A percentile compares a stretch with the other conserved stretches of the same genome.
Evolutionary conservation across 2,329 filamentous ascomycete genomes (phyloP).

Genomic region (Salinomyces thailandicus): DNA sequence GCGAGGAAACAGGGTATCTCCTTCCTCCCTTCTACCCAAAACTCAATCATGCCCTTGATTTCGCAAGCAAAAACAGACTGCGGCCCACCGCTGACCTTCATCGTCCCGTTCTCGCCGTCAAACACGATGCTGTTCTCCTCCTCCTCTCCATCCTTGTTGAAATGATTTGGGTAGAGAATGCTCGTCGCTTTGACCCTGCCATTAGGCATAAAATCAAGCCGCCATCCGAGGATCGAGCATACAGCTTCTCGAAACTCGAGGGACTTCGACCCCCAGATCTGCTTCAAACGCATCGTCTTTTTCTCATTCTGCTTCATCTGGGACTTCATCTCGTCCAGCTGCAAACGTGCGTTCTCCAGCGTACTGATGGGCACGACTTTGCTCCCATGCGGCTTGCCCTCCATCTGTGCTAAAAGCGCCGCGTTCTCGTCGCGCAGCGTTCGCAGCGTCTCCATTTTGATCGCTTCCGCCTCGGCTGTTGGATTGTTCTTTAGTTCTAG

Average conservation of each 20-base stretch:
- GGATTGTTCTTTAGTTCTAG: slow-evolving; percentile 86
- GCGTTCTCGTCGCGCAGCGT: slow-evolving; percentile 74
- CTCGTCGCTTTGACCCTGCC: slow-evolving; percentile 87
- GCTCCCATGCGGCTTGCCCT: slow-evolving; percentile 33
- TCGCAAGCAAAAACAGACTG: slow-evolving; percentile 75
- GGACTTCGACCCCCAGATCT: slow-evolving; percentile 85
- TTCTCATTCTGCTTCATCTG: slow-evolving; percentile 59
- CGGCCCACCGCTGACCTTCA: slow-evolving; percentile 92
- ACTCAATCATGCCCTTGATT: slow-evolving; percentile 78
- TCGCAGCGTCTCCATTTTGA: slow-evolving; percentile 70
- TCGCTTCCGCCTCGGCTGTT: slow-evolving; percentile 70
- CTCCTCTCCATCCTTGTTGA: slow-evolving; percentile 33
- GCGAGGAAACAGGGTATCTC: slow-evolving; percentile 90
- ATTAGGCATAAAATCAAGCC: slow-evolving; percentile 92
- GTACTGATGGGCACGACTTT: slow-evolving; percentile 66
- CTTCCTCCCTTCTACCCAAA: slow-evolving; percentile 90
- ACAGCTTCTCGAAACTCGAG: slow-evolving; percentile 94
- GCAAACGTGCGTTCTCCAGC: slow-evolving; percentile 62
- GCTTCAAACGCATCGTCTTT: slow-evolving; percentile 71
- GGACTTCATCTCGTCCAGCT: slow-evolving; percentile 51
- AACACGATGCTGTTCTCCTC: slow-evolving; percentile 60
- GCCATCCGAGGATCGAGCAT: slow-evolving; percentile 84
- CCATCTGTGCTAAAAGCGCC: slow-evolving; percentile 65
- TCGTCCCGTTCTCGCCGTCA: slow-evolving; percentile 86
- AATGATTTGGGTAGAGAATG: slow-evolving; percentile 57